phyloP scores from a whole-genome alignment of 192 early-diverging fungal genomes.

The Haplosporangium gracile region DNA sequence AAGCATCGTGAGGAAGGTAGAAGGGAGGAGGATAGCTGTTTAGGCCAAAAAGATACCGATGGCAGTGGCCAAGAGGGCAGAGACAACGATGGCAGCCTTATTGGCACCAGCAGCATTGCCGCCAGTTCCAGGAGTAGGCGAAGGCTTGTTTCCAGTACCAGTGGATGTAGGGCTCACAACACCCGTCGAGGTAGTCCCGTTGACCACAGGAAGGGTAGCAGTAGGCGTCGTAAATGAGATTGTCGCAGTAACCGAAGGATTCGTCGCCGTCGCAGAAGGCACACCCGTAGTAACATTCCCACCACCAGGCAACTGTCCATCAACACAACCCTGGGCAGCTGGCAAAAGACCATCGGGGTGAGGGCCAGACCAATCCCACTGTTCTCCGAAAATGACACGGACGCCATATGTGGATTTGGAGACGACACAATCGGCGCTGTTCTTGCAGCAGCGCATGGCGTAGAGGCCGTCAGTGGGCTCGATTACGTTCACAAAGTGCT shows the following conservation, averaged over 20 bases:
- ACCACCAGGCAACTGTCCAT: slow-evolving; percentile 15
- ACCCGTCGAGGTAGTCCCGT: background rate
- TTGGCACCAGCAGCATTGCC: slow-evolving; percentile 5
- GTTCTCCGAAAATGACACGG: slow-evolving; percentile 32
- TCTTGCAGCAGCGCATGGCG: slow-evolving; percentile 63
- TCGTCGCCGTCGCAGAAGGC: background rate
- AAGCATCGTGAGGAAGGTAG: background rate
- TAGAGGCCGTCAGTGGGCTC: slow-evolving; percentile 56
- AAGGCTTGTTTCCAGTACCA: background rate
- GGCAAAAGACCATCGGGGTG: slow-evolving; percentile 42
- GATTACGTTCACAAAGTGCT: slow-evolving; percentile 60
- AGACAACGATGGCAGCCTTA: slow-evolving; percentile 2
- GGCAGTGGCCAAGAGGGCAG: slow-evolving; percentile 23
- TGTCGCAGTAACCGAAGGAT: background rate
- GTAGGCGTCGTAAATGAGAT: background rate
- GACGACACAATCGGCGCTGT: slow-evolving; percentile 34
- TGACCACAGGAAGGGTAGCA: background rate
- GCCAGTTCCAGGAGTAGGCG: background rate
- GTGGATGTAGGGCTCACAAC: background rate
- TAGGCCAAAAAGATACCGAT: slow-evolving; percentile 30
- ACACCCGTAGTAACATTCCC: background rate
- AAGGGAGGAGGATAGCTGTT: background rate
- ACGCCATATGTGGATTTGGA: slow-evolving; percentile 24
- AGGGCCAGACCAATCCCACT: slow-evolving; percentile 41
- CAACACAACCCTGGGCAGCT: slow-evolving; percentile 22